Conservation (phyloP, 1,139 yeast genomes). For the Yamadazyma diospyri region DNA sequence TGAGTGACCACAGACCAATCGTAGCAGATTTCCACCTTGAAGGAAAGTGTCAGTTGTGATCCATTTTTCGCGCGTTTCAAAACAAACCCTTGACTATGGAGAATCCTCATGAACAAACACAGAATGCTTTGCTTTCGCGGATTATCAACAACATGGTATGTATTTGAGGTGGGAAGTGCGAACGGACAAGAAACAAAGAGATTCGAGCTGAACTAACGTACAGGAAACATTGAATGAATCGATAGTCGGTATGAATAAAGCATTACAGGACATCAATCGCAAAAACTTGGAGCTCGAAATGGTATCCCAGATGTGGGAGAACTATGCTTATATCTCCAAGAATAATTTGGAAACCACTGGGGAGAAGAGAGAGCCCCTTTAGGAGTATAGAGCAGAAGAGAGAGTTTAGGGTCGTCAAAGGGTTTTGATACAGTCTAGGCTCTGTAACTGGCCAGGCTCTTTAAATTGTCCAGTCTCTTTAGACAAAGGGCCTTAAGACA, state of each 20-base stretch:
- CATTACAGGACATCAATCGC: constrained; percentile 59
- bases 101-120: constrained; percentile 87
- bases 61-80: constrained; percentile 4
- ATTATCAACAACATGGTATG: constrained; percentile 73
- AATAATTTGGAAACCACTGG: constrained; percentile 74
- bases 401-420: too few relatives aligned
- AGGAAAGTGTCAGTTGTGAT: constrained; percentile 3
- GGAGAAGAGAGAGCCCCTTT: constrained; percentile 55
- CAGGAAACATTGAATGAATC: constrained; percentile 70
- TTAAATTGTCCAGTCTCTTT: too few relatives aligned
- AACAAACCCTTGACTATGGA: constrained; percentile 46
- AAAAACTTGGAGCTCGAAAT: constrained; percentile 70
- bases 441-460: too few relatives aligned
- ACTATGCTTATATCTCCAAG: constrained; percentile 66
- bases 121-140: constrained; percentile 72
- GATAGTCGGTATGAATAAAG: constrained; percentile 57
- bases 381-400: constrained; percentile 6
- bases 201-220: neutral
- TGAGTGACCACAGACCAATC: constrained; percentile 56
- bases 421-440: too few relatives aligned
- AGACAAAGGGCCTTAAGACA: too few relatives aligned
- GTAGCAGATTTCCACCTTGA: constrained; percentile 37
- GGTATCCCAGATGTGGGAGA: constrained; percentile 79
- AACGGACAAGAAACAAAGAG: neutral
- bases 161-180: constrained; percentile 11